A percentile compares a stretch with the other conserved stretches of the same genome.
phyloP scores from a whole-genome alignment of 306 rosid species.

The Fagus crenata region DNA sequence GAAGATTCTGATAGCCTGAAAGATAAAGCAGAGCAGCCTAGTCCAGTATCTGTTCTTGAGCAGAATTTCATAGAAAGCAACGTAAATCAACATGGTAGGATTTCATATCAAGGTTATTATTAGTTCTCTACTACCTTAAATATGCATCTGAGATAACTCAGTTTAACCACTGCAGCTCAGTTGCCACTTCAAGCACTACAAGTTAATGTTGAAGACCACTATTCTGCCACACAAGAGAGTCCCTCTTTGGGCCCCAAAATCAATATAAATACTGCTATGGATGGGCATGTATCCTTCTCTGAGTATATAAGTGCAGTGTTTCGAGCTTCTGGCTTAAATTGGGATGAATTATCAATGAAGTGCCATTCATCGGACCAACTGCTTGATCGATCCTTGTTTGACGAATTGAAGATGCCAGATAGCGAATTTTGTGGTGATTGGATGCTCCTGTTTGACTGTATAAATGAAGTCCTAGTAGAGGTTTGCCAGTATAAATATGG shows the following conservation, averaged over 20 bases:
- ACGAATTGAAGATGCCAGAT: constrained; percentile 41
- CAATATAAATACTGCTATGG: constrained; percentile 26
- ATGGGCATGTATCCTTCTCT: constrained; percentile 27
- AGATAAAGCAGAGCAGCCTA: constrained; percentile 34
- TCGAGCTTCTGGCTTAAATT: constrained; percentile 46
- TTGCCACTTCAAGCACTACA: constrained; percentile 14
- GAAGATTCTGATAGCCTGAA: constrained; percentile 29
- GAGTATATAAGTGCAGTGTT: constrained; percentile 39
- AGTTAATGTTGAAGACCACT: constrained; percentile 30
- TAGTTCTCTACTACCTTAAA: constrained; percentile 11
- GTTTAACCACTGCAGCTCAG: constrained; percentile 44
- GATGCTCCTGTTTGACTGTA: constrained; percentile 46
- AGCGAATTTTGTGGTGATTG: constrained; percentile 34
- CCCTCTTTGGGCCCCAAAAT: constrained; percentile 22
- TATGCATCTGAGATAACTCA: constrained; percentile 27
- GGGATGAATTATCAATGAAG: constrained; percentile 45
- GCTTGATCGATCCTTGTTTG: constrained; percentile 39
- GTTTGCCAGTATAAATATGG: constrained; percentile 37
- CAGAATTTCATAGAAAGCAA: constrained; percentile 24
- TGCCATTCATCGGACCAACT: constrained; percentile 38
- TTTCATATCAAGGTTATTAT: background rate
- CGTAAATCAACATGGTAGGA: constrained; percentile 41
- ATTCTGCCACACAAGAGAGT: constrained; percentile 28
- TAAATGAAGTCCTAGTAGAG: constrained; percentile 52
- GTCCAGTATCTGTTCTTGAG: constrained; percentile 34